Evolutionary conservation across 805 yeast species (phyloP), one percentile per base, ranked within the genome.

Genomic region (Wickerhamomyces xylosicus): DNA sequence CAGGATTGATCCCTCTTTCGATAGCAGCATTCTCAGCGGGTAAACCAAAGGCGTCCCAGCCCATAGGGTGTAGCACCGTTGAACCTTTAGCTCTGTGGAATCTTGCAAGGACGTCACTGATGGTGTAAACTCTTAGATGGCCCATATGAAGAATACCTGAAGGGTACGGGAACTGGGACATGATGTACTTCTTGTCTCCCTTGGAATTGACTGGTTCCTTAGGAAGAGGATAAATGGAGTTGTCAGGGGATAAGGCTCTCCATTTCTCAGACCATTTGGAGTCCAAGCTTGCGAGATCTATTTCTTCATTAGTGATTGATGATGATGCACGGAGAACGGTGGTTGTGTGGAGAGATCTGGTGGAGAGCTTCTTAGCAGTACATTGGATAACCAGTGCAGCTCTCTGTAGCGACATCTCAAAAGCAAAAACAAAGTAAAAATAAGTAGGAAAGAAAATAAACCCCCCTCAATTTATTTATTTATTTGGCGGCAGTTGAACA

Each of bases 1-100:
- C 72, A 0, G 98, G 97, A 45, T 75, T 76, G 11, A 85, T 68
- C 1, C 77, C 76, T 44, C 95, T 63, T 57, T 89, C 95, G 22
- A 86, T 79, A 0, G 98, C 98, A 0, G 98, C 98, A 58, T 92
- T 92, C 57, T 92, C 98, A 1, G 98, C 98, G 0, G 98, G 98
- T 20, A 92, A 66, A 1, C 98, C 98, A 67, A 92, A 92, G 0
- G 97, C 95, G 65, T 92, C 98, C 97, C 97, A 92, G 0, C 98
- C 98, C 95, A 92, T 89, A 0, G 97, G 97, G 55, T 92, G 95
- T 2, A 90, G 67, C 13, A 90, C 95, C 31, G 77, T 63, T 48
- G 69, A 72, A 1, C 96, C 96, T 37, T 71, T 73, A 61, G 85
- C 70, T 46, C 92, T 66, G 47, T 85, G 73, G 57, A 73, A 90